Evolutionary conservation across 768 basidiomycete species (phyloP).

Genomic region (Mycena galericulata): DNA sequence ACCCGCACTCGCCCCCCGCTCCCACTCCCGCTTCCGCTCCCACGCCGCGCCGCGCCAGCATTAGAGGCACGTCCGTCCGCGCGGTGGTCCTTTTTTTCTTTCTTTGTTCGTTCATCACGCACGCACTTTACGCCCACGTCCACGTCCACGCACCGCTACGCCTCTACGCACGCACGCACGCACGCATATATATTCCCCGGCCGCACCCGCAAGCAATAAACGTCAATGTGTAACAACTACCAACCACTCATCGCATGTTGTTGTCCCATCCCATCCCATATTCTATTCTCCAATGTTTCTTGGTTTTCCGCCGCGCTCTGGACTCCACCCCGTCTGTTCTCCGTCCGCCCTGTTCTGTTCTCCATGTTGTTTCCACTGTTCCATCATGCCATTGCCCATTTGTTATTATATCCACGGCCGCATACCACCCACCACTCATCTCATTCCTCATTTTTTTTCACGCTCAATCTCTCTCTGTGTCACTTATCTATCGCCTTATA

Average conservation of each 20-base stretch:
- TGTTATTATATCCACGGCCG: constrained; percentile 13
- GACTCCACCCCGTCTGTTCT: constrained; percentile 10
- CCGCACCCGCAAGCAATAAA: constrained; percentile 12
- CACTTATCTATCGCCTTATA: constrained; percentile 10
- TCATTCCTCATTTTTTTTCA: constrained; percentile 3
- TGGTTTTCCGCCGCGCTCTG: constrained; percentile 24
- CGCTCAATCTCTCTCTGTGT: too few species aligned
- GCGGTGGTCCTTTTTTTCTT: not conserved
- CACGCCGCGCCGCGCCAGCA: constrained; percentile 2
- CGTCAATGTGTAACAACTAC: constrained; percentile 25
- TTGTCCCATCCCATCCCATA: constrained; percentile 6
- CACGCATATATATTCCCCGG: constrained; percentile 30
- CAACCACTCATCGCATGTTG: constrained; percentile 23
- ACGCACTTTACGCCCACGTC: constrained; percentile 4
- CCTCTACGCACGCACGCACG: constrained; percentile 9
- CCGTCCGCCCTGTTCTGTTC: not conserved
- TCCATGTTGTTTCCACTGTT: constrained; percentile 1
- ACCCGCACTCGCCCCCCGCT: constrained; percentile 8
- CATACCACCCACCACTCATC: constrained; percentile 15
- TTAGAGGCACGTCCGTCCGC: constrained; percentile 23
- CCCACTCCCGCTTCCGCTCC: not conserved
- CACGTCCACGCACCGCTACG: not conserved
- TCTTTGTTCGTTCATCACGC: constrained; percentile 6
- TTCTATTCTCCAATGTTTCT: constrained; percentile 3
- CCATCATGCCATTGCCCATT: not conserved